Conservation (phyloP, 345 rosid species). For the Gossypium raimondii region DNA sequence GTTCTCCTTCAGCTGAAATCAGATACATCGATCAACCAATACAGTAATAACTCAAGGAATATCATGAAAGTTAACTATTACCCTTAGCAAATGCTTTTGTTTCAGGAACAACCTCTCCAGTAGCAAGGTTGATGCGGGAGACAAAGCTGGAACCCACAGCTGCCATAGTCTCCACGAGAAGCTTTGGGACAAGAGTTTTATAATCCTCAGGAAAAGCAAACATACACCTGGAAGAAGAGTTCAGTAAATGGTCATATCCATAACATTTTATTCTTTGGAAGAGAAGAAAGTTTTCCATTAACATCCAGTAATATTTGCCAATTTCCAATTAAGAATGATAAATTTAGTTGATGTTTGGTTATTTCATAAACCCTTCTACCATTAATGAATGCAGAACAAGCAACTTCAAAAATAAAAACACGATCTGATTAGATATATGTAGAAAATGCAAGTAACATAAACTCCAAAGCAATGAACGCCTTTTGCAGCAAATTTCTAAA, state of each 20-base stretch:
- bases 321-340: not conserved
- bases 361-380: not conserved
- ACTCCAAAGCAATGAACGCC: not conserved
- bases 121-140: conserved; percentile 80
- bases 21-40: not conserved
- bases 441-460: not conserved
- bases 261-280: not conserved
- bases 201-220: conserved; percentile 95
- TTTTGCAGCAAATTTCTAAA: conserved; percentile 6
- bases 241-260: conserved; percentile 15
- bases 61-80: conserved; percentile 17
- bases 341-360: not conserved
- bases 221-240: conserved; percentile 59
- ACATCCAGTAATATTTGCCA: not conserved
- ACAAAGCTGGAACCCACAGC: conserved; percentile 61
- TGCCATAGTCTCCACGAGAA: conserved; percentile 80
- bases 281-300: not conserved
- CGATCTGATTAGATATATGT: not conserved
- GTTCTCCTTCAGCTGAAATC: conserved; percentile 1
- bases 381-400: not conserved
- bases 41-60: not conserved
- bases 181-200: conserved; percentile 70
- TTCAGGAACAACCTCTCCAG: conserved; percentile 91
- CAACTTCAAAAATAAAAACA: not conserved
- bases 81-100: conserved; percentile 91